Conservation (phyloP, 225 moss, liverwort and hornwort species). For the Ulota crispa region DNA sequence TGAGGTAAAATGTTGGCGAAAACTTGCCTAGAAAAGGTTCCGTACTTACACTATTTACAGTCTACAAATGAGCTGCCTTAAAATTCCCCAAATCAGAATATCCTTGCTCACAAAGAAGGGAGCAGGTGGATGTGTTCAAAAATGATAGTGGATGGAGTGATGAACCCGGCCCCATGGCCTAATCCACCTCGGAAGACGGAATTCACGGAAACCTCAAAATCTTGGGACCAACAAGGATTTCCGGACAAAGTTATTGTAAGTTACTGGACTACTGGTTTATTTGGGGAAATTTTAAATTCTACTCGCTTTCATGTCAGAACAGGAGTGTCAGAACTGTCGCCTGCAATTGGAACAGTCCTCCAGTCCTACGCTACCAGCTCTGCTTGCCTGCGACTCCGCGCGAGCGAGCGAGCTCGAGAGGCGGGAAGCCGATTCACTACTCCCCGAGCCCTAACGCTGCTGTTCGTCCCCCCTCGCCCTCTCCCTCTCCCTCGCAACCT, state of each 20-base stretch:
- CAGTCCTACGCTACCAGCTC: background rate
- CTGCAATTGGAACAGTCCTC: conserved; percentile 6
- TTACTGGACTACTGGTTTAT: too few relatives aligned
- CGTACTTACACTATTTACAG: background rate
- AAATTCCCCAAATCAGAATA: background rate
- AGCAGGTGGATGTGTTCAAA: background rate
- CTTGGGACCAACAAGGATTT: background rate
- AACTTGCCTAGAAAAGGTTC: too few relatives aligned
- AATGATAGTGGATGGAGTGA: background rate
- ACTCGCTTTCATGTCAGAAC: too few relatives aligned
- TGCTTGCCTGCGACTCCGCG: background rate
- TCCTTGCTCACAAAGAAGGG: background rate
- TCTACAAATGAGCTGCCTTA: background rate
- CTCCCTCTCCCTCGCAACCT: background rate
- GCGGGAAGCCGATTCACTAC: conserved; percentile 22
- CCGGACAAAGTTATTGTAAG: background rate
- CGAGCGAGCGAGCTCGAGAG: background rate
- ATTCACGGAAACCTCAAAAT: background rate
- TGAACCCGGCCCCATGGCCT: background rate
- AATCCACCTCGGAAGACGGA: background rate
- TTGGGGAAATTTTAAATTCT: too few relatives aligned
- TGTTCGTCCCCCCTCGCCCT: background rate
- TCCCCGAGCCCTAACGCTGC: conserved; percentile 26
- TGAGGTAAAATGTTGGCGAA: too few relatives aligned
- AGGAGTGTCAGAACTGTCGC: conserved; percentile 11